Conservation (phyloP, 441 rosid genomes). For the Capsella rubella region DNA sequence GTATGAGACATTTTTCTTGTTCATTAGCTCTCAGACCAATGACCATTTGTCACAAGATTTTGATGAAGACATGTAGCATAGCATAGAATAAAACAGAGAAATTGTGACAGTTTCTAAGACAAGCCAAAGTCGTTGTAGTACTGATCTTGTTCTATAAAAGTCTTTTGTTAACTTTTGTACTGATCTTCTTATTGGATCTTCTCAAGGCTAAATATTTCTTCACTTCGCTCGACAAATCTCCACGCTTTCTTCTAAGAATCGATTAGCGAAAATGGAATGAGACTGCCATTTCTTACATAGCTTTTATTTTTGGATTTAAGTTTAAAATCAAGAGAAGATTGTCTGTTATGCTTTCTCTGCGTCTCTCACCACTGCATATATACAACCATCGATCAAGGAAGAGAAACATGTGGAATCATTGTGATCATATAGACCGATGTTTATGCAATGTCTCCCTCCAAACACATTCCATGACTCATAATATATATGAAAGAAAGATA, state of each 20-base stretch:
- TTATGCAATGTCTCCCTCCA: constrained; percentile 7
- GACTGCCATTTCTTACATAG: too few relatives aligned
- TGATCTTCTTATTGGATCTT: constrained; percentile 26
- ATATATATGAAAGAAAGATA: neutral
- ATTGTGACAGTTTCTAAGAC: constrained; percentile 41
- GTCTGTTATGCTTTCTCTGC: neutral
- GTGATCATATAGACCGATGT: neutral
- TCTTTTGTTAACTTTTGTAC: constrained; percentile 29
- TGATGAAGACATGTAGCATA: constrained; percentile 41
- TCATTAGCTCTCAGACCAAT: constrained; percentile 48
- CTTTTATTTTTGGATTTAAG: too few relatives aligned
- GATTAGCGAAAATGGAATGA: constrained; percentile 1
- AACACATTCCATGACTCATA: neutral
- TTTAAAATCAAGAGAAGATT: neutral
- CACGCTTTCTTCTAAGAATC: constrained; percentile 37
- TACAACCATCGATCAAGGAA: neutral
- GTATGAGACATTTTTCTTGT: constrained; percentile 27
- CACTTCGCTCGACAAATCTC: constrained; percentile 11
- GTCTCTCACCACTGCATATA: neutral
- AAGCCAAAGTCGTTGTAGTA: neutral
- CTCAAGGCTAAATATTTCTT: constrained; percentile 36
- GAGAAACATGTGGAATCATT: neutral
- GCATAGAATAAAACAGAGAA: constrained; percentile 46
- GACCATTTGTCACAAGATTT: constrained; percentile 40
- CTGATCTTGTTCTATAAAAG: constrained; percentile 14